Conservation (phyloP, 352 stramenopile genomes). For the Saprolegnia parasitica region DNA sequence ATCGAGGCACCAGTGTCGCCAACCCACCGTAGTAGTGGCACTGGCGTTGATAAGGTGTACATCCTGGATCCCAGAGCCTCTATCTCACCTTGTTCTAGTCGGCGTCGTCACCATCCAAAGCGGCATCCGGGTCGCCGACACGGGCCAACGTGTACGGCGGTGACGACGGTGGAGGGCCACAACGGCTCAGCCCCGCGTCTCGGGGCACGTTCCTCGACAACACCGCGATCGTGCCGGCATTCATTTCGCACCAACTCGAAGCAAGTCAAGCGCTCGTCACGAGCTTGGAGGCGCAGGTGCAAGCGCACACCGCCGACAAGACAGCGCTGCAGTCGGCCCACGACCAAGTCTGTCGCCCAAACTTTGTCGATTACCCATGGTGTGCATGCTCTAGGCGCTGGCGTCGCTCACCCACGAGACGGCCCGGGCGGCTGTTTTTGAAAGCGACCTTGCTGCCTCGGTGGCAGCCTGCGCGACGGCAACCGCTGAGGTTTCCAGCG, state of each 20-base stretch:
- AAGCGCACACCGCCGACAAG: not conserved
- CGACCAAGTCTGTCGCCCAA: constrained; percentile 7
- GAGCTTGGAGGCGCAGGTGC: constrained; percentile 10
- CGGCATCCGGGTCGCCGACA: not conserved
- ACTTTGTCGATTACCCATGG: not conserved
- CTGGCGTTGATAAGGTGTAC: not conserved
- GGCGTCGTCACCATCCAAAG: not conserved
- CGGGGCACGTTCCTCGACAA: constrained; percentile 24
- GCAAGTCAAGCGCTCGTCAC: constrained; percentile 10
- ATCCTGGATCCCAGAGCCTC: not conserved
- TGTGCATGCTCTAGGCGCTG: not conserved
- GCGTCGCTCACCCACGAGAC: not conserved
- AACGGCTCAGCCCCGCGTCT: constrained; percentile 19
- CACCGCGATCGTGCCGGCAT: constrained; percentile 18
- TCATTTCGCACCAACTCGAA: constrained; percentile 22
- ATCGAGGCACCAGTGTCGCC: constrained; percentile 9
- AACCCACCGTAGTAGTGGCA: not conserved
- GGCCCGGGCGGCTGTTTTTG: not conserved
- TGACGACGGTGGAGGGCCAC: not conserved
- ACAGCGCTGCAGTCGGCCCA: constrained; percentile 4
- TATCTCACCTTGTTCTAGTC: not conserved
- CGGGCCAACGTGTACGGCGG: too few relatives aligned
- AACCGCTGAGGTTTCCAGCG: not conserved
- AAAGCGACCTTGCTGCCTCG: not conserved
- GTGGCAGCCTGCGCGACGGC: not conserved